Conservation (phyloP, 1,139 yeast genomes). For the Meyerozyma athensensis region DNA sequence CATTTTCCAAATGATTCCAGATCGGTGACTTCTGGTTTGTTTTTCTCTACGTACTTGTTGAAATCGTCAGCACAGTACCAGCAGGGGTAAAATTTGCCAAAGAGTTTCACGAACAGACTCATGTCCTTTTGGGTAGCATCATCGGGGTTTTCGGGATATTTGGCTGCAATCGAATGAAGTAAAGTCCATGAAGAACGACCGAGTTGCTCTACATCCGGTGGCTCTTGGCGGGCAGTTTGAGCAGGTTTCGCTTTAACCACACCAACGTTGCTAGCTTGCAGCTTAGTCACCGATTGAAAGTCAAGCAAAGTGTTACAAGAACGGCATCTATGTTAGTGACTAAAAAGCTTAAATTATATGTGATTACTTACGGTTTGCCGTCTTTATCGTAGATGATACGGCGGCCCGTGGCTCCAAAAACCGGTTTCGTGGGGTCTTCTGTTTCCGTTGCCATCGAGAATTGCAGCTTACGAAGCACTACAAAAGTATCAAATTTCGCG, state of each 20-base stretch:
- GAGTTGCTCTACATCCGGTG: slow-evolving; percentile 79
- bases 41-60: slow-evolving; percentile 50
- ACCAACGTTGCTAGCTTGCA: slow-evolving; percentile 7
- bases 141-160: slow-evolving; percentile 71
- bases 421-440: slow-evolving; percentile 23
- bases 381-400: slow-evolving; percentile 76
- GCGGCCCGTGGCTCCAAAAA: slow-evolving; percentile 56
- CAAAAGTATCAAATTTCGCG: neutral
- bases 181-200: slow-evolving; percentile 94
- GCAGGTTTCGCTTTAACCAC: slow-evolving; percentile 7
- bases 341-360: neutral
- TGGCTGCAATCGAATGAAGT: slow-evolving; percentile 85
- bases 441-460: neutral
- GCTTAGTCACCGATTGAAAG: slow-evolving; percentile 58
- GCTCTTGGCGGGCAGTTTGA: slow-evolving; percentile 23
- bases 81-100: slow-evolving; percentile 87
- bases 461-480: no score
- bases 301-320: slow-evolving; percentile 76
- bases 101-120: slow-evolving; percentile 61
- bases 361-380: slow-evolving; percentile 75
- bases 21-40: slow-evolving; percentile 62
- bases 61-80: slow-evolving; percentile 92
- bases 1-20: slow-evolving; percentile 84
- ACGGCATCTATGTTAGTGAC: slow-evolving; percentile 52
- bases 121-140: slow-evolving; percentile 63